These are phyloP conservation scores for Trypanosoma boissoni DNA, from an alignment of 208 protist genomes.

Conservation along the genomic window DNA sequence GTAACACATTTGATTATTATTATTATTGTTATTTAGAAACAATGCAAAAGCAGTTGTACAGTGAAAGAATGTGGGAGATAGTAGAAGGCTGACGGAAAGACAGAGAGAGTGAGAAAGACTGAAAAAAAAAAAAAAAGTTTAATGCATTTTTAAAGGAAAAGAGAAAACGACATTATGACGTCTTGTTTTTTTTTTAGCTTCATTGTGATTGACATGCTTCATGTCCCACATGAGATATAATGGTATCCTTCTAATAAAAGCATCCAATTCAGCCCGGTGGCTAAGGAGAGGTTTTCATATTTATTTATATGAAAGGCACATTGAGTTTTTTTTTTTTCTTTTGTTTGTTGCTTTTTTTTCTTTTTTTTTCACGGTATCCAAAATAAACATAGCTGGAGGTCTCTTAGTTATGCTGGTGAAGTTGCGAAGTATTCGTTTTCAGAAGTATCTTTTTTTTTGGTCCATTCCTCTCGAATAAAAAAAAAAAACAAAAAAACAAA, in stretches of 20 bases:
- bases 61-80: neutral
- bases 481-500: no score
- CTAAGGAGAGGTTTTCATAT: neutral
- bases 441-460: no score
- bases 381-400: no score
- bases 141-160: neutral
- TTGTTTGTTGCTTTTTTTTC: slow-evolving; percentile 3
- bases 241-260: no score
- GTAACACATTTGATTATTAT: neutral
- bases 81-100: neutral
- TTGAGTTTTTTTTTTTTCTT: neutral
- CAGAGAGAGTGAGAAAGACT: slow-evolving; percentile 5
- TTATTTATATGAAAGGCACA: neutral
- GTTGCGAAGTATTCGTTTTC: no score
- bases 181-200: slow-evolving; percentile 8
- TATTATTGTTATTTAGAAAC: neutral
- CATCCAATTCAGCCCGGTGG: no score
- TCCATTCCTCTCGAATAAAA: no score
- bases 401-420: no score
- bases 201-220: neutral
- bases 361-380: no score
- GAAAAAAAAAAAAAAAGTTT: slow-evolving; percentile 4
- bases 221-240: neutral
- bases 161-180: neutral
- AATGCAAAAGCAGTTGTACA: neutral